These are phyloP conservation scores for Narthecium ossifragum DNA, from an alignment of 106 monocot genomes.

Conservation along the genomic window DNA sequence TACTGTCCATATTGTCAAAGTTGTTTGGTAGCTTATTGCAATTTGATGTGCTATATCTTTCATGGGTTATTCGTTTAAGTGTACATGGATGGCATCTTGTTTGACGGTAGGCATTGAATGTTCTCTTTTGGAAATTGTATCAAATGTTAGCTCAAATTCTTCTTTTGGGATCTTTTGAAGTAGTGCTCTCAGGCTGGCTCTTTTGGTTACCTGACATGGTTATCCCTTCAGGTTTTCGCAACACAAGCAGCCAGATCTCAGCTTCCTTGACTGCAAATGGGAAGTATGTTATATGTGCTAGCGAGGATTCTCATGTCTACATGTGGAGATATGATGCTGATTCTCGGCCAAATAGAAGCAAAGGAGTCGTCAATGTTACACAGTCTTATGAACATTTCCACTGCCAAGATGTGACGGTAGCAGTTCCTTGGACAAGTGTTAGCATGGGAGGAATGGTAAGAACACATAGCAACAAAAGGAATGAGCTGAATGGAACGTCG, in stretches of 20 bases:
- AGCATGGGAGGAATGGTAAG: background rate
- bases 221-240: conserved; percentile 40
- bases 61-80: too few relatives aligned
- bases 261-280: conserved; percentile 50
- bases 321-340: conserved; percentile 49
- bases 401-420: conserved; percentile 48
- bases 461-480: conserved; percentile 6
- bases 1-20: too few relatives aligned
- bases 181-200: too few relatives aligned
- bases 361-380: conserved; percentile 17
- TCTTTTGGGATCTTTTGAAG: too few relatives aligned
- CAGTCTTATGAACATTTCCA: conserved; percentile 62
- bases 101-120: too few relatives aligned
- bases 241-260: conserved; percentile 63
- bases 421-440: conserved; percentile 40
- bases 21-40: too few relatives aligned
- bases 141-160: too few relatives aligned
- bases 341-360: conserved; percentile 31
- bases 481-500: conserved; percentile 1
- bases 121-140: too few relatives aligned
- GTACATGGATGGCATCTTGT: too few relatives aligned
- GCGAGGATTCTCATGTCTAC: conserved; percentile 65
- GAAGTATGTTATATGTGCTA: conserved; percentile 53
- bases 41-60: too few relatives aligned
- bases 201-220: background rate